phyloP scores from a whole-genome alignment of 108 stramenopile species.

The Epipyxis sp. region DNA sequence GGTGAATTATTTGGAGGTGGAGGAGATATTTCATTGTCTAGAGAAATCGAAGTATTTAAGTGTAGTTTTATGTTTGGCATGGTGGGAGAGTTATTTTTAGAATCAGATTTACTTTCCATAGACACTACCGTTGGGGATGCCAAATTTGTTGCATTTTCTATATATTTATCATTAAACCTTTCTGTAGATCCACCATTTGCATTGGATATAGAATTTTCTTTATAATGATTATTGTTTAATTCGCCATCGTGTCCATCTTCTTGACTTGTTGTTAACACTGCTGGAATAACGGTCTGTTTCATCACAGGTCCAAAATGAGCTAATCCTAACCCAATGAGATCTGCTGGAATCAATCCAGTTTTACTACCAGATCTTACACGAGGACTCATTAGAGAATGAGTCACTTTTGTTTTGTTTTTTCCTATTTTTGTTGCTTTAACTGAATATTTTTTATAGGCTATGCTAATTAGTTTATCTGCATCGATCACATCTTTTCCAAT shows the following conservation, averaged over 20 bases:
- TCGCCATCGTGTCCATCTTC: not conserved
- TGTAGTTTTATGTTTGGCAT: no score
- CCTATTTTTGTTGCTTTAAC: not conserved
- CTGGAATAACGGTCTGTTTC: not conserved
- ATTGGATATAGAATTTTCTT: not conserved
- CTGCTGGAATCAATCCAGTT: not conserved
- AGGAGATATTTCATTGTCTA: not conserved
- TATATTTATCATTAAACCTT: not conserved
- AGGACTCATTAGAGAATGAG: not conserved
- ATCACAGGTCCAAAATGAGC: conserved; percentile 2
- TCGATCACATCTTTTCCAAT: conserved; percentile 25
- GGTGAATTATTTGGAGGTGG: not conserved
- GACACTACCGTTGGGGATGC: not conserved
- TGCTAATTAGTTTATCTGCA: conserved; percentile 11
- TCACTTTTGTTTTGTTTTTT: not conserved
- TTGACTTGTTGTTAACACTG: not conserved
- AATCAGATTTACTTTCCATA: not conserved
- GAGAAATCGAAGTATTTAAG: not conserved
- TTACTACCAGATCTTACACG: not conserved
- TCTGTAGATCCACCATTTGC: no score
- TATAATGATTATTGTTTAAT: not conserved
- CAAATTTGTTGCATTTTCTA: not conserved
- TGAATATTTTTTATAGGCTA: conserved; percentile 18
- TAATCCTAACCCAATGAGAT: not conserved
- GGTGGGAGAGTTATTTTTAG: no score